These are phyloP conservation scores for Tilletiaria anomala DNA, from an alignment of 1,284 basidiomycete genomes.

Conservation along the genomic window DNA sequence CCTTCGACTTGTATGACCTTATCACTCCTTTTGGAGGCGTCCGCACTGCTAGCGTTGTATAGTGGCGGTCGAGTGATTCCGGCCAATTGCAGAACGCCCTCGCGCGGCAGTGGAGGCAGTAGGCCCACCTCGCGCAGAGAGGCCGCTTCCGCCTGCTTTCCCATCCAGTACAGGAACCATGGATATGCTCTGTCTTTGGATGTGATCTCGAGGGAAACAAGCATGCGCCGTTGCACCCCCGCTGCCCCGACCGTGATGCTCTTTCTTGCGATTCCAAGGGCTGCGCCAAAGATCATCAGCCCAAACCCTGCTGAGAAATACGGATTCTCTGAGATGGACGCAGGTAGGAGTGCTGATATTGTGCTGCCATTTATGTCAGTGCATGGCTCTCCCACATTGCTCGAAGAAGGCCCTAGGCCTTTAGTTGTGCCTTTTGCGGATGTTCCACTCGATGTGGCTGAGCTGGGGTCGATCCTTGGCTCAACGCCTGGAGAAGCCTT, in stretches of 20 bases:
- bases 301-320: conserved; percentile 35
- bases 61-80: background rate
- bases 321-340: conserved; percentile 23
- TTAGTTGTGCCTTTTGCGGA: too few relatives aligned
- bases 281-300: conserved; percentile 35
- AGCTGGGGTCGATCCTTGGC: too few relatives aligned
- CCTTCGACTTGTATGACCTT: conserved; percentile 24
- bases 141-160: conserved; percentile 43
- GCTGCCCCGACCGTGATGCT: conserved; percentile 56
- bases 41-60: background rate
- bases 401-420: too few relatives aligned
- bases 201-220: conserved; percentile 89
- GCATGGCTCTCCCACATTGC: too few relatives aligned
- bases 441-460: too few relatives aligned
- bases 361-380: too few relatives aligned
- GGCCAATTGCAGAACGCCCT: background rate
- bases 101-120: conserved; percentile 4
- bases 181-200: conserved; percentile 89
- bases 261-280: conserved; percentile 20
- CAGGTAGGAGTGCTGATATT: background rate
- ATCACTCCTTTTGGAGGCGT: background rate
- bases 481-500: too few relatives aligned
- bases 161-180: conserved; percentile 98
- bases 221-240: conserved; percentile 69
- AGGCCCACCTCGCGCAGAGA: conserved; percentile 24